phyloP scores from a whole-genome alignment of 208 protist genomes.

The Trypanosoma vivax region DNA sequence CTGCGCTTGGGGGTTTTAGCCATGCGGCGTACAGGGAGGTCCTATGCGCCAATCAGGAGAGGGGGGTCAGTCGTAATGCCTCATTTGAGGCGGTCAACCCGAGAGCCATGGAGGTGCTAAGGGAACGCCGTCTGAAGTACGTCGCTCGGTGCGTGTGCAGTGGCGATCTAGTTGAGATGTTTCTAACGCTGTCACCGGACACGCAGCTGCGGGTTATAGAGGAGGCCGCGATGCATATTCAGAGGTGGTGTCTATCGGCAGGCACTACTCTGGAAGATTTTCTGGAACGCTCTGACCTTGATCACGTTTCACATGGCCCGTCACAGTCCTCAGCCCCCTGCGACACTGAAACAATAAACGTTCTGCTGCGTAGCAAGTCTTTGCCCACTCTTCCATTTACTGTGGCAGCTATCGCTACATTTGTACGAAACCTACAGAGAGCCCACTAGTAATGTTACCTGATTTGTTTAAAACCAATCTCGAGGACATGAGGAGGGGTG shows the following conservation, averaged over 20 bases:
- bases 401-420: conserved; percentile 19
- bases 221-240: background rate
- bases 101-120: conserved; percentile 7
- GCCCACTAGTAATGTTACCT: conserved; percentile 27
- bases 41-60: conserved; percentile 40
- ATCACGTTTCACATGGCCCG: no score
- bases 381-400: conserved; percentile 38
- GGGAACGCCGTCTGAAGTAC: conserved; percentile 9
- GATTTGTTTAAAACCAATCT: background rate
- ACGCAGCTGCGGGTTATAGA: conserved; percentile 1
- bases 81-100: conserved; percentile 26
- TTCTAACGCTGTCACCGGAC: conserved; percentile 14
- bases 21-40: conserved; percentile 41
- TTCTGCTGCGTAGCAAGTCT: conserved; percentile 2
- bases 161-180: conserved; percentile 45
- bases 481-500: background rate
- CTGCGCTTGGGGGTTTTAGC: conserved; percentile 27
- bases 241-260: background rate
- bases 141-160: conserved; percentile 21
- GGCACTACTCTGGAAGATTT: conserved; percentile 7
- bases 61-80: conserved; percentile 31
- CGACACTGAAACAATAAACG: conserved; percentile 5
- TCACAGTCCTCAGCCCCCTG: no score
- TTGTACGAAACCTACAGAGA: conserved; percentile 38
- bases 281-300: conserved; percentile 7